These are phyloP conservation scores for Pulicaria dysenterica DNA, from an alignment of 129 eudicot genomes.

Conservation along the genomic window DNA sequence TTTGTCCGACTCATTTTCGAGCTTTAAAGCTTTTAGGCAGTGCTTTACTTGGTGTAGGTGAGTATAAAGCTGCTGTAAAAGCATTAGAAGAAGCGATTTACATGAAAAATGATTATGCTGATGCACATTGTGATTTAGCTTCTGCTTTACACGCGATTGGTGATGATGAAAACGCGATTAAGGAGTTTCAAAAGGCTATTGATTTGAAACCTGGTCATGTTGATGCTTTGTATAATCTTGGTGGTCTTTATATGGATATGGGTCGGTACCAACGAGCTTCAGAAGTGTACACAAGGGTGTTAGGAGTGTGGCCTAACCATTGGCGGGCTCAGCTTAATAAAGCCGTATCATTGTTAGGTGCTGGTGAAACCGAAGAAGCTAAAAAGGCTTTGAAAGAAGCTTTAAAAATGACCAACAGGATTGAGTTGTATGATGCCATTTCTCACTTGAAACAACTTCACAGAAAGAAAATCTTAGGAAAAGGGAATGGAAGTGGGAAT, in stretches of 20 bases:
- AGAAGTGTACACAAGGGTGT: slow-evolving; percentile 93
- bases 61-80: slow-evolving; percentile 93
- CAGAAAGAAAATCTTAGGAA: slow-evolving; percentile 74
- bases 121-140: slow-evolving; percentile 97
- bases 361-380: slow-evolving; percentile 95
- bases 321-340: slow-evolving; percentile 96
- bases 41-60: slow-evolving; percentile 97
- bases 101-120: slow-evolving; percentile 90
- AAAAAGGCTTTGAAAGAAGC: slow-evolving; percentile 92
- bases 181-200: slow-evolving; percentile 97
- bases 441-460: slow-evolving; percentile 92
- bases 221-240: slow-evolving; percentile 93
- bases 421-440: slow-evolving; percentile 89
- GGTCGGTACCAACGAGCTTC: slow-evolving; percentile 98
- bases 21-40: slow-evolving; percentile 98
- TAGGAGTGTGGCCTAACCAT: slow-evolving; percentile 92
- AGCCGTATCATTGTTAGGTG: slow-evolving; percentile 94
- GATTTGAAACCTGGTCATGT: slow-evolving; percentile 97
- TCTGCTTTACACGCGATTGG: slow-evolving; percentile 95
- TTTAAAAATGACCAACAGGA: slow-evolving; percentile 93
- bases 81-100: slow-evolving; percentile 97
- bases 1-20: slow-evolving; percentile 94
- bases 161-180: slow-evolving; percentile 90
- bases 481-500: slow-evolving; percentile 33
- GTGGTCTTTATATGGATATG: slow-evolving; percentile 97